These are phyloP conservation scores for Chalaropsis ovoidea DNA, from an alignment of 2,329 filamentous ascomycete species.

Conservation along the genomic window DNA sequence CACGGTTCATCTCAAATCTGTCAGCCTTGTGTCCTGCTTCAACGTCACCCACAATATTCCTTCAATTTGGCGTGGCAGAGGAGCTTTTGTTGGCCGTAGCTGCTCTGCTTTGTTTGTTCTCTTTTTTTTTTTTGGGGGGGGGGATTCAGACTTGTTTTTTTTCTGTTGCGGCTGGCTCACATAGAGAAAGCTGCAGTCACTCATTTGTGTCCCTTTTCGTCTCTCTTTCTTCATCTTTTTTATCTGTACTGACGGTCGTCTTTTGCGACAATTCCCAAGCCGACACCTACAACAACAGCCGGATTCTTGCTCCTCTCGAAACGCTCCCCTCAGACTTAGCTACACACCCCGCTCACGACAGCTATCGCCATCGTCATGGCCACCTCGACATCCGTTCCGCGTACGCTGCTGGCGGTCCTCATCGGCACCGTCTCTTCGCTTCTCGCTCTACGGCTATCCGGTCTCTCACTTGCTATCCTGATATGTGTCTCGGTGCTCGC, in stretches of 20 bases:
- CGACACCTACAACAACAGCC: neutral
- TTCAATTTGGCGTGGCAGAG: neutral
- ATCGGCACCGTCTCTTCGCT: neutral
- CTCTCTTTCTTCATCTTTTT: neutral
- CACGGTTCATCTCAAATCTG: slow-evolving; percentile 15
- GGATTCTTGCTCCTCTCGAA: neutral
- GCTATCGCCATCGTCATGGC: neutral
- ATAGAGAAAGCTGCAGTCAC: neutral
- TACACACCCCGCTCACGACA: neutral
- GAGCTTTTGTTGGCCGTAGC: neutral
- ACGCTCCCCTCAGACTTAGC: neutral
- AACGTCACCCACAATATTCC: slow-evolving; percentile 6
- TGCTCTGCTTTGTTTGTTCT: neutral
- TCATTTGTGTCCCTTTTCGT: neutral
- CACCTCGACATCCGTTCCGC: neutral
- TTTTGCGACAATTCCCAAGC: neutral
- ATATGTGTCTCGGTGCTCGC: neutral
- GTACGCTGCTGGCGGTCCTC: slow-evolving; percentile 6
- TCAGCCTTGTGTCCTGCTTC: slow-evolving; percentile 13
- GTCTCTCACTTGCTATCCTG: slow-evolving; percentile 20
- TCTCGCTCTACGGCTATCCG: slow-evolving; percentile 7
- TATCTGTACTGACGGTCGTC: neutral
- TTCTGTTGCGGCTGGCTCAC: too few species aligned
- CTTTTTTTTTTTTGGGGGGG: neutral
- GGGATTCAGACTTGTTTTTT: too few species aligned